These are phyloP conservation scores for Suhomyces coccinellae DNA, from an alignment of 1,139 yeast species.

Conservation along the genomic window DNA sequence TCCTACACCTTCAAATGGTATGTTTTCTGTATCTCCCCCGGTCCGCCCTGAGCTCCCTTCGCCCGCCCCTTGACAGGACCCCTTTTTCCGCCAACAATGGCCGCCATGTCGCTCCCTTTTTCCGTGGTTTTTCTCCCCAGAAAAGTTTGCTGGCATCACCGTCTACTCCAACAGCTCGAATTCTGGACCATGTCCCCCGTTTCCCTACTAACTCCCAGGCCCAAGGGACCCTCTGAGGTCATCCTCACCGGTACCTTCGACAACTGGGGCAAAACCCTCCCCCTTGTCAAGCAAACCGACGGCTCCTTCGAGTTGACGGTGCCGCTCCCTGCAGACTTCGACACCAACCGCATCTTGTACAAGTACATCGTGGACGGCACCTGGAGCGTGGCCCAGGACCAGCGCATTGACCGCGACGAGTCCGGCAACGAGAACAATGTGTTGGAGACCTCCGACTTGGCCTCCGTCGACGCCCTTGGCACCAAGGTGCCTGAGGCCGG, in stretches of 20 bases:
- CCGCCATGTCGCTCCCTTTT: background rate
- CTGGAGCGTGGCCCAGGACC: slow-evolving; percentile 56
- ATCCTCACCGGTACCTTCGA: slow-evolving; percentile 78
- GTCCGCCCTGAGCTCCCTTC: background rate
- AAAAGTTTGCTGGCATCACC: background rate
- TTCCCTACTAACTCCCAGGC: slow-evolving; percentile 46
- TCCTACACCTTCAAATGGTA: slow-evolving; percentile 25
- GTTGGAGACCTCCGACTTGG: slow-evolving; percentile 44
- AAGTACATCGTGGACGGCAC: slow-evolving; percentile 76
- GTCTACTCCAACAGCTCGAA: background rate
- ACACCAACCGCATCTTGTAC: slow-evolving; percentile 48
- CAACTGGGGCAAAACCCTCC: slow-evolving; percentile 63
- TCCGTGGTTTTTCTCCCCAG: background rate
- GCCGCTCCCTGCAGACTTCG: slow-evolving; percentile 44
- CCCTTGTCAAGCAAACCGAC: slow-evolving; percentile 57
- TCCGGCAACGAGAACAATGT: slow-evolving; percentile 65
- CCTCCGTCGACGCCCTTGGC: slow-evolving; percentile 7
- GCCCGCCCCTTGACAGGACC: background rate
- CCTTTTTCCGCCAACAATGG: background rate
- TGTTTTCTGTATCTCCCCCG: slow-evolving; percentile 7
- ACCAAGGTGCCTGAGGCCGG: slow-evolving; percentile 45
- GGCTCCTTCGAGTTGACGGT: slow-evolving; percentile 63
- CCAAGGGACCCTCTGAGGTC: slow-evolving; percentile 71
- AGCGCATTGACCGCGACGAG: slow-evolving; percentile 46
- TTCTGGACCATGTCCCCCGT: background rate